phyloP scores from a whole-genome alignment of 768 basidiomycete species.

The Suillus clintonianus region DNA sequence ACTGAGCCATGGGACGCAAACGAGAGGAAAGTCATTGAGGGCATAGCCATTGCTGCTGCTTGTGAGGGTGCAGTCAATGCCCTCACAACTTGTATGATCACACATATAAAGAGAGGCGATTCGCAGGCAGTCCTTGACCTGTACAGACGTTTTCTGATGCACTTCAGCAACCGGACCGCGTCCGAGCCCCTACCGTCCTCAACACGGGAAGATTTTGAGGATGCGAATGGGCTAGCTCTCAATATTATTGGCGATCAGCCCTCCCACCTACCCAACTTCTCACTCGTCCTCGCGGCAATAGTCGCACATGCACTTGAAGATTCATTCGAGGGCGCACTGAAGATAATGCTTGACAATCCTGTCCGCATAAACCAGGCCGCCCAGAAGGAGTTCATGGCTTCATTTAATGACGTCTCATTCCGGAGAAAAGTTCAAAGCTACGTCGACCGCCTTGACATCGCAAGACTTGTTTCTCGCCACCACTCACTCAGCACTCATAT shows the following conservation, averaged over 20 bases:
- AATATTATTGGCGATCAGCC: conserved; percentile 19
- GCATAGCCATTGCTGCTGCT: conserved; percentile 54
- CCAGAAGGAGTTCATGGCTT: conserved; percentile 41
- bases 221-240: conserved; percentile 27
- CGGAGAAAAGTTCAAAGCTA: conserved; percentile 45
- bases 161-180: conserved; percentile 20
- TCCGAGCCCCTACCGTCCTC: conserved; percentile 17
- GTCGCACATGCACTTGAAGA: conserved; percentile 61
- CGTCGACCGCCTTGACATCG: conserved; percentile 49
- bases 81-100: conserved; percentile 51
- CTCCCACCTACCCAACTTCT: conserved; percentile 28
- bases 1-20: conserved; percentile 25
- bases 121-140: conserved; percentile 45
- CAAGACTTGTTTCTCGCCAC: conserved; percentile 53
- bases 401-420: conserved; percentile 40
- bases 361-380: conserved; percentile 37
- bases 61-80: conserved; percentile 45
- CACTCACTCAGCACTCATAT: conserved; percentile 52
- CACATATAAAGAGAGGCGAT: conserved; percentile 43
- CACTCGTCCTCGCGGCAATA: conserved; percentile 53
- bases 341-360: conserved; percentile 39
- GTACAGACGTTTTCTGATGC: conserved; percentile 39
- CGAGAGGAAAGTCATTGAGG: conserved; percentile 36
- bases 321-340: conserved; percentile 59
- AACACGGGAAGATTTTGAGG: conserved; percentile 13